Conservation (phyloP, 352 stramenopile species). For the Elongisporangium undulatum region DNA sequence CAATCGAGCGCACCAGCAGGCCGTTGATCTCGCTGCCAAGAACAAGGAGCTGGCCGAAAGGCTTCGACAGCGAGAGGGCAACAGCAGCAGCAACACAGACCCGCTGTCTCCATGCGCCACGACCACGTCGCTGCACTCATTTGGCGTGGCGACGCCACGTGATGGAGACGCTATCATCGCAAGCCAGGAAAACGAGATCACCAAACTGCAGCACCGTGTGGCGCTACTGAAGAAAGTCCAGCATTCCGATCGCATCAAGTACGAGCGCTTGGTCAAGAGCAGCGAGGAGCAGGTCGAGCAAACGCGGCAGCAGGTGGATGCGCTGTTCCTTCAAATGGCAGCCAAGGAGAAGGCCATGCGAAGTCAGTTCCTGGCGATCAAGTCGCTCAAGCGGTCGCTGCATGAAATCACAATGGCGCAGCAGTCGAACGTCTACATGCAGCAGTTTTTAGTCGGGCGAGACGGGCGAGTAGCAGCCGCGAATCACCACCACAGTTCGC, state of each 20-base stretch:
- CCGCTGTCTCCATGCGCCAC: slow-evolving; percentile 8
- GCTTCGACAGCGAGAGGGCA: slow-evolving; percentile 33
- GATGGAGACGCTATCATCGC: slow-evolving; percentile 35
- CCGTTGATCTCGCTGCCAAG: slow-evolving; percentile 37
- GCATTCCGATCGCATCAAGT: slow-evolving; percentile 44
- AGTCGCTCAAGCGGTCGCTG: slow-evolving; percentile 66
- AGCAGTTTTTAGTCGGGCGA: slow-evolving; percentile 26
- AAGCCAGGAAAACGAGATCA: slow-evolving; percentile 65
- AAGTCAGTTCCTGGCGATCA: slow-evolving; percentile 63
- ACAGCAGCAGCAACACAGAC: background rate
- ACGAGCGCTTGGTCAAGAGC: slow-evolving; percentile 31
- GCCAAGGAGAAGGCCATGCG: slow-evolving; percentile 59
- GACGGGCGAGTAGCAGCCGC: slow-evolving; percentile 26
- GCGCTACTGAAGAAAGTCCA: slow-evolving; percentile 57
- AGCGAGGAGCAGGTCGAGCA: slow-evolving; percentile 48
- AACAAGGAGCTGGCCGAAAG: slow-evolving; percentile 59
- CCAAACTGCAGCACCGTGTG: slow-evolving; percentile 52
- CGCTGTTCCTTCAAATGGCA: slow-evolving; percentile 40
- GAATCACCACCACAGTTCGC: slow-evolving; percentile 4
- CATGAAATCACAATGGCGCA: slow-evolving; percentile 43
- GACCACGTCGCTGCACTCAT: background rate
- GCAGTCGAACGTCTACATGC: slow-evolving; percentile 55
- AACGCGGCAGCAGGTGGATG: slow-evolving; percentile 32
- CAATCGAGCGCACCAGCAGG: slow-evolving; percentile 46
- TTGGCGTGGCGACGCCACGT: background rate